These are phyloP conservation scores for Rutidosis leptorrhynchoides DNA, from an alignment of 129 eudicot genomes.

Conservation along the genomic window DNA sequence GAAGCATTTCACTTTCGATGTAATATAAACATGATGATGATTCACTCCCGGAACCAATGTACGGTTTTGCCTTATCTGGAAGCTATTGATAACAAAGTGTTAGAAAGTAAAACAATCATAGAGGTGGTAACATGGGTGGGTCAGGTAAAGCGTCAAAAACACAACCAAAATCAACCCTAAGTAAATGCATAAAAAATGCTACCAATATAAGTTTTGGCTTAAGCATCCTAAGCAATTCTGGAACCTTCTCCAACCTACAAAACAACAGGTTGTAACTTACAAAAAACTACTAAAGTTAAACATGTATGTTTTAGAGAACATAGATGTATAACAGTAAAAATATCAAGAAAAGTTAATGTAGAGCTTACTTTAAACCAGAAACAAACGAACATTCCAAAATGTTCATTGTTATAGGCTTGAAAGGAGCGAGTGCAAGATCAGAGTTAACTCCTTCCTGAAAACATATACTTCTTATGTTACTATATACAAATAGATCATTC, in stretches of 20 bases:
- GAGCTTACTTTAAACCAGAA: constrained; percentile 63
- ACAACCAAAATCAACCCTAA: background rate
- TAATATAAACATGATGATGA: constrained; percentile 39
- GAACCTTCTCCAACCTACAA: constrained; percentile 58
- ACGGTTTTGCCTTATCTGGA: constrained; percentile 51
- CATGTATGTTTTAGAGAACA: background rate
- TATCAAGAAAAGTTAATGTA: background rate
- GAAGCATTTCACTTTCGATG: constrained; percentile 43
- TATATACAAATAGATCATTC: background rate
- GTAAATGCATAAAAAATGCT: background rate
- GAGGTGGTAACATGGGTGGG: background rate
- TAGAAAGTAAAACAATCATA: constrained; percentile 3
- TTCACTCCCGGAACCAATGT: constrained; percentile 18
- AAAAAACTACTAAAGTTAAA: background rate
- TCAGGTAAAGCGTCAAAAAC: background rate
- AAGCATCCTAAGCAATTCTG: constrained; percentile 56
- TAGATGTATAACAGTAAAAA: background rate
- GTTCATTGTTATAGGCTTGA: constrained; percentile 81
- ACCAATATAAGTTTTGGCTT: constrained; percentile 71
- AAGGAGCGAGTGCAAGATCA: constrained; percentile 75
- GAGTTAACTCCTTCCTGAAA: constrained; percentile 62
- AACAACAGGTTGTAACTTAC: constrained; percentile 16
- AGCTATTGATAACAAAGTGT: constrained; percentile 35
- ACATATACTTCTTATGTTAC: background rate
- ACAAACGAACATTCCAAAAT: constrained; percentile 86